Percentiles rank a stretch among this genome's conserved stretches.
These are phyloP conservation scores for Salinomyces thailandicus DNA, from an alignment of 2,329 filamentous ascomycete genomes.

Conservation along the genomic window DNA sequence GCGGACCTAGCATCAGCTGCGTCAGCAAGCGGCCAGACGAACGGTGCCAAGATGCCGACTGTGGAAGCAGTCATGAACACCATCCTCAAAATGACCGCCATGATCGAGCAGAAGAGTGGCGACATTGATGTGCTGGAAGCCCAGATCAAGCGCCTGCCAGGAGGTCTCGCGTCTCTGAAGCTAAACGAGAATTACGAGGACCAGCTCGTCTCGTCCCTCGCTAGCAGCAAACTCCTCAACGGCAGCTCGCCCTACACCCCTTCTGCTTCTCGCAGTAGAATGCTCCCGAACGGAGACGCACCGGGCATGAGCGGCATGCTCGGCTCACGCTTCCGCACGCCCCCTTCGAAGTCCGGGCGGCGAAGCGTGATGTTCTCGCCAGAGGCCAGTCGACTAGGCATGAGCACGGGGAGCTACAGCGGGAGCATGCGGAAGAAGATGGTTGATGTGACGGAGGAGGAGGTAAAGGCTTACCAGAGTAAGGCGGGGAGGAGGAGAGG, in stretches of 20 bases:
- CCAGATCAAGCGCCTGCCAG: slow-evolving; percentile 62
- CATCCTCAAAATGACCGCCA: slow-evolving; percentile 81
- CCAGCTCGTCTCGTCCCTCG: slow-evolving; percentile 21
- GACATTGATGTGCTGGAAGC: slow-evolving; percentile 85
- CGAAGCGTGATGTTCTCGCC: slow-evolving; percentile 17
- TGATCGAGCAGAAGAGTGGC: slow-evolving; percentile 82
- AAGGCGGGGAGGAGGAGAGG: slow-evolving; percentile 26
- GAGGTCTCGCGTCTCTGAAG: slow-evolving; percentile 20
- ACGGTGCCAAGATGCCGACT: slow-evolving; percentile 54
- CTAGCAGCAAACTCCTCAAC: slow-evolving; percentile 17
- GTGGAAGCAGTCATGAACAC: slow-evolving; percentile 88
- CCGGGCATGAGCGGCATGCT: slow-evolving; percentile 28
- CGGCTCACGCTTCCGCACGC: slow-evolving; percentile 19
- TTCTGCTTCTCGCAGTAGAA: slow-evolving; percentile 22
- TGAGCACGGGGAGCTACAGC: slow-evolving; percentile 18
- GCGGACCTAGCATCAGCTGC: slow-evolving; percentile 58
- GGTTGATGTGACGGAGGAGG: slow-evolving; percentile 32
- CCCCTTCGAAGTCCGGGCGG: slow-evolving; percentile 19
- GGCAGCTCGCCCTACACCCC: slow-evolving; percentile 28
- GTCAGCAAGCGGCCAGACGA: slow-evolving; percentile 20
- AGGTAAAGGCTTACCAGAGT: slow-evolving; percentile 29
- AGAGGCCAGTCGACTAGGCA: slow-evolving; percentile 15
- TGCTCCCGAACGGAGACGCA: slow-evolving; percentile 22
- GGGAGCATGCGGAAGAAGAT: slow-evolving; percentile 27
- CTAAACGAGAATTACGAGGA: slow-evolving; percentile 25